Conservation (phyloP, 2,329 filamentous ascomycete species). For the Venturiaceae sp. region DNA sequence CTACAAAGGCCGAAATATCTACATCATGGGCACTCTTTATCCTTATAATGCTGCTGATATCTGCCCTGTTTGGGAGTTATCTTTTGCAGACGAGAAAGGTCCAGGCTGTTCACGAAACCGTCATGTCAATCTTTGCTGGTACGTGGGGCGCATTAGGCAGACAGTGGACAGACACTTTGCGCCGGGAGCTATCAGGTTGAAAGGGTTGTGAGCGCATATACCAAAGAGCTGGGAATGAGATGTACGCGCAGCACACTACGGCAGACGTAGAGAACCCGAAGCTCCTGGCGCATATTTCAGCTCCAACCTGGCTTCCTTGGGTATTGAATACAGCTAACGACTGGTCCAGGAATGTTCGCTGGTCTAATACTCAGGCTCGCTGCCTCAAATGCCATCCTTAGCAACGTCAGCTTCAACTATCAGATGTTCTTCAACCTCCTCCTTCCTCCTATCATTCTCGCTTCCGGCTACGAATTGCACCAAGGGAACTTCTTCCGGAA, state of each 20-base stretch:
- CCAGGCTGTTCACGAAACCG: slow-evolving; percentile 94
- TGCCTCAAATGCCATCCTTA: slow-evolving; percentile 73
- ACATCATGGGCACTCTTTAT: slow-evolving; percentile 98
- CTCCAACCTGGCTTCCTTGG: neutral
- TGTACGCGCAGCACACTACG: neutral
- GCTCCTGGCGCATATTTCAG: neutral
- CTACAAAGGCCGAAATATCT: slow-evolving; percentile 85
- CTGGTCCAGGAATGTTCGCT: slow-evolving; percentile 73
- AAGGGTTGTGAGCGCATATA: neutral
- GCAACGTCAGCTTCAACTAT: slow-evolving; percentile 92
- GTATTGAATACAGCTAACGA: slow-evolving; percentile 6
- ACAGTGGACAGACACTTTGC: neutral
- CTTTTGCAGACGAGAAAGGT: slow-evolving; percentile 94
- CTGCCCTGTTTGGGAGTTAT: slow-evolving; percentile 94
- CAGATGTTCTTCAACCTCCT: slow-evolving; percentile 99
- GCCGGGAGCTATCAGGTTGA: neutral
- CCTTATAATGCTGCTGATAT: slow-evolving; percentile 84
- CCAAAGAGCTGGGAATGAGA: neutral
- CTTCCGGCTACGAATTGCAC: slow-evolving; percentile 93
- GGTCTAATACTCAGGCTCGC: slow-evolving; percentile 79
- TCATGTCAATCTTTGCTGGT: slow-evolving; percentile 97
- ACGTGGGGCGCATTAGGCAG: slow-evolving; percentile 13
- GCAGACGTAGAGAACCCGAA: neutral
- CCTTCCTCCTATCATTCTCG: slow-evolving; percentile 95
- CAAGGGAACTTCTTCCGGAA: slow-evolving; percentile 99